Evolutionary conservation across 148 eudicot species (phyloP), one percentile per base, ranked within the genome.

Genomic region (Rhododendron molle): DNA sequence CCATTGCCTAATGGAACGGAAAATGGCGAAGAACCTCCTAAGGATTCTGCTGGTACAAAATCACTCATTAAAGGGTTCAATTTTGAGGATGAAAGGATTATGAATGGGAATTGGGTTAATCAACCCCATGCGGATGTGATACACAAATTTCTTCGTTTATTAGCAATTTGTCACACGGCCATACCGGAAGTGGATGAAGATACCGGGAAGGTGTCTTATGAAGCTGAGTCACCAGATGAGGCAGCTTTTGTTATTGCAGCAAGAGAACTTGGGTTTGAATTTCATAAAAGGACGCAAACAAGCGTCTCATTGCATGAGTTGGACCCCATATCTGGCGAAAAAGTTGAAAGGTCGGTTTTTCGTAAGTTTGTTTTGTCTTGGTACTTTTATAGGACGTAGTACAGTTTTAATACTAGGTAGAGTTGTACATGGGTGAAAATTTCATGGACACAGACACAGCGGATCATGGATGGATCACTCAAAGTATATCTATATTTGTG

Each of bases 231-330:
- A 52, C 99, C 99, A 30, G 99, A 97, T 79, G 99, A 97, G 85
- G 96, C 99, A 36, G 98, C 99, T n/a, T 97, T 97, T 90, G 99
- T 97, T 32, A 91, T 97, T 86, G 98, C 99, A 32, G 99, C 98
- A 47, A 89, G 93, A 91, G 98, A 97, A 87, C 85, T 97, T 80
- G 99, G 99, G 47, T 97, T 97, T 86, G 94, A 97, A 89, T 95
- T 97, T 86, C 91, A 89, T 79, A 94, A 91, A 81, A 92, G 99
- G 85, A 93, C 96, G 44, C 99, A 97, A 88, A 92, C 94, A 16
- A 90, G 89, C 81, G 98, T 95, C 82, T 93, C 92, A 34, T 81
- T 97, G 85, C 85, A 58, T 26, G 99, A 97, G 88, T 89, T 94
- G 89, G 94, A 94, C 87, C 98, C 94, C 18, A 43, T 82, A 50